phyloP scores from a whole-genome alignment of 2,329 filamentous ascomycete species.

The Calonectria montana region DNA sequence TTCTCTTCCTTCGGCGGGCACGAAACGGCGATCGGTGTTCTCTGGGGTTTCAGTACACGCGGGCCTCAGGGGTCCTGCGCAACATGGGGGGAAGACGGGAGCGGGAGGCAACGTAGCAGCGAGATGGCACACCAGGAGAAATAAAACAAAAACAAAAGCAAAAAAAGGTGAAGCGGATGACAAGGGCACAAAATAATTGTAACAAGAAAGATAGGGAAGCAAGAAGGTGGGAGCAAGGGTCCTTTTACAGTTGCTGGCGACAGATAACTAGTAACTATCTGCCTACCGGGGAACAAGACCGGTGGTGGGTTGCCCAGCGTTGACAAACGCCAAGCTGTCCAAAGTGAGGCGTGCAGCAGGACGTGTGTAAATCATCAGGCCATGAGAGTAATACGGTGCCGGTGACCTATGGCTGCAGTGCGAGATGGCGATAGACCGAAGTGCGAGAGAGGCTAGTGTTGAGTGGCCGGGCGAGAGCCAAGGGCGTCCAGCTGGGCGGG shows the following conservation, averaged over 20 bases:
- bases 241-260: constrained; percentile 4
- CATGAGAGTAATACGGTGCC: not conserved
- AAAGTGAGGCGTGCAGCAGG: not conserved
- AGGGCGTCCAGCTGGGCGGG: constrained; percentile 3
- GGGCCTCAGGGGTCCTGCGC: constrained; percentile 20
- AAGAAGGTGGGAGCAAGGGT: not conserved
- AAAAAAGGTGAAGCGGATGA: not conserved
- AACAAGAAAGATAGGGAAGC: not conserved
- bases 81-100: constrained; percentile 13
- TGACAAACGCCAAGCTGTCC: not conserved
- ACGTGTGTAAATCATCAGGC: not conserved
- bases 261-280: not conserved
- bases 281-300: not conserved
- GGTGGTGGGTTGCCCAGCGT: constrained; percentile 10
- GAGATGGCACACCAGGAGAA: not conserved
- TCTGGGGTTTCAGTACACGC: constrained; percentile 30
- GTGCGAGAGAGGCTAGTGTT: not conserved
- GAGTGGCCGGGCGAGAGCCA: constrained; percentile 6
- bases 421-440: not conserved
- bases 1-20: constrained; percentile 3
- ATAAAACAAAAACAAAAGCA: not conserved
- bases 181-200: not conserved
- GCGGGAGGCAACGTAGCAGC: constrained; percentile 2
- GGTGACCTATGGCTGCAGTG: not conserved
- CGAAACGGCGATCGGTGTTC: constrained; percentile 17